Evolutionary conservation across 352 stramenopile species (phyloP), one percentile per base, ranked within the genome.

Genomic region (Phytophthora pinifolia): DNA sequence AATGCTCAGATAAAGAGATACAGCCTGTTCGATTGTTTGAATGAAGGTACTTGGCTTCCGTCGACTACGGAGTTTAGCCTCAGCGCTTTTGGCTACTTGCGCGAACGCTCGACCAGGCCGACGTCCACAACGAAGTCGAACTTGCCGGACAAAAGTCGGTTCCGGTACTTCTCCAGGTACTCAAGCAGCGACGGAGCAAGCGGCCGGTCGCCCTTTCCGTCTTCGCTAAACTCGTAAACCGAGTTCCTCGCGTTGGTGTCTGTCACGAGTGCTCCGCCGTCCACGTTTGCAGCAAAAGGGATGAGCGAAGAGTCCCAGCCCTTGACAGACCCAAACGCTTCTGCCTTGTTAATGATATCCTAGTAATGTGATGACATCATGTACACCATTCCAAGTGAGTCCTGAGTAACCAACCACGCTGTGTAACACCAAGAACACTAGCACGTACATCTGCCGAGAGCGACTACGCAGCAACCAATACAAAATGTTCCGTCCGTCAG

Each of bases 121-220:
- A 92, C 72, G 51, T 88, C 85, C 27, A 92, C 79, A 35, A 95
- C 71, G 48, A 84, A 95, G 62, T 93, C 82, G 44, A 85, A 92
- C 25, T 90, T 79, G 20, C 79, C 79, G 0, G 81, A 90, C 20
- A 95, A 65, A 46, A 95, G 67, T n/a, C 76, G 68, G 71, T 92
- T 91, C 44, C 83, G 74, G 55, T 90, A 95, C 33, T 66, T 73
- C 36, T 95, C 85, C 32, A 95, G 63, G 55, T 82, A 93, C 35
- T 88, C 63, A 33, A 81, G 67, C 12, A 94, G 66, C 46, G 83
- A 78, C 1, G 72, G 34, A 2, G 65, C 76, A 22, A 91, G 43
- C 13, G 85, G 55, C 9, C 46, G 57, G 3, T 68, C 51, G 9
- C 80, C 67, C 20, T 79, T 75, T 9, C 79, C 79, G 43, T 91